Conservation (phyloP, 2,329 filamentous ascomycete genomes). For the Paraphaeosphaeria sporulosa region DNA sequence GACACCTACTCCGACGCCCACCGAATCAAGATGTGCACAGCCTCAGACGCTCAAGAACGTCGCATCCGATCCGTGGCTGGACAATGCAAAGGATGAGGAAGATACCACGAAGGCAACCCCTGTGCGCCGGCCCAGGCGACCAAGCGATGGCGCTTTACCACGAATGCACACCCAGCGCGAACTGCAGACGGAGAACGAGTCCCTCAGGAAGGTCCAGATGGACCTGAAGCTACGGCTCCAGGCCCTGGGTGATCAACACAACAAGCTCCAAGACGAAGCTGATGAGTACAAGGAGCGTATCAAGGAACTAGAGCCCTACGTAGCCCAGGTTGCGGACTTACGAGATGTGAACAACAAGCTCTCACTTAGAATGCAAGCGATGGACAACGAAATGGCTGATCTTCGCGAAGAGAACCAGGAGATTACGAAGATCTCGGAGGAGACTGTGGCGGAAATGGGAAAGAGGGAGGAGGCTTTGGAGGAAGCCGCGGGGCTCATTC, state of each 20-base stretch:
- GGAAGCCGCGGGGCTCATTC: conserved; percentile 45
- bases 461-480: conserved; percentile 37
- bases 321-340: conserved; percentile 37
- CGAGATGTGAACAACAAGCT: conserved; percentile 33
- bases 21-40: conserved; percentile 15
- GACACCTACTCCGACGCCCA: conserved; percentile 22
- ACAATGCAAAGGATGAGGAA: conserved; percentile 39
- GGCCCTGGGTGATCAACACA: conserved; percentile 41
- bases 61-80: conserved; percentile 41
- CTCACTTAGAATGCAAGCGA: conserved; percentile 29
- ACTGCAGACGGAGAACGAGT: conserved; percentile 36
- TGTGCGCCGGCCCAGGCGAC: conserved; percentile 32
- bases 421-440: conserved; percentile 37
- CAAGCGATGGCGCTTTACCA: conserved; percentile 32
- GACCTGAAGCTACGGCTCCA: conserved; percentile 42
- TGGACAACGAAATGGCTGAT: conserved; percentile 26
- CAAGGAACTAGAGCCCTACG: conserved; percentile 35
- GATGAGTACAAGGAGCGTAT: conserved; percentile 35
- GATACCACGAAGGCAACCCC: conserved; percentile 22
- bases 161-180: conserved; percentile 40
- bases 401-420: conserved; percentile 30
- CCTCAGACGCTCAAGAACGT: conserved; percentile 29
- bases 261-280: conserved; percentile 35
- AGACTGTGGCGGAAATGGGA: conserved; percentile 35
- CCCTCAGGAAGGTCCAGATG: conserved; percentile 36